Evolutionary conservation across 106 monocot genomes (phyloP).

Genomic region (Dendrobium nobile): DNA sequence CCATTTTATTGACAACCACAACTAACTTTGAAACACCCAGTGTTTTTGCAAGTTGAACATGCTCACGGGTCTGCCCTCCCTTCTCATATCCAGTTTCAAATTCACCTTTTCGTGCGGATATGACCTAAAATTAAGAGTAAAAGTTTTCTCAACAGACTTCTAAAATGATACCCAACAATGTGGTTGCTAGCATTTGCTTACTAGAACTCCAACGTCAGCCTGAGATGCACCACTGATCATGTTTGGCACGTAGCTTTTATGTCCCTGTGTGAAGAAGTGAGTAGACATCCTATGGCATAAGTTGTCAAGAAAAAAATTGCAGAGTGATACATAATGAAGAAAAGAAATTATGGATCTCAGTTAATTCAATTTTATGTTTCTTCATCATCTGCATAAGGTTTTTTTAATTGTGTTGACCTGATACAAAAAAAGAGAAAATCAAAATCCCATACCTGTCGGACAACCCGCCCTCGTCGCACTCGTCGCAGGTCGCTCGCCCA

Average conservation of each 20-base stretch:
- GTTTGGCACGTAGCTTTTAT: slow-evolving; percentile 98
- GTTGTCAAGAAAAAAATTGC: background rate
- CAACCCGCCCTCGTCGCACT: too few species aligned
- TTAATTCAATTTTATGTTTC: background rate
- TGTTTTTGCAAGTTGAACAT: slow-evolving; percentile 92
- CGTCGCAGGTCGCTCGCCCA: too few species aligned
- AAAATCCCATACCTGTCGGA: too few species aligned
- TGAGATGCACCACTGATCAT: slow-evolving; percentile 99
- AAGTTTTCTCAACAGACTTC: background rate
- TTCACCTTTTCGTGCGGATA: slow-evolving; percentile 97
- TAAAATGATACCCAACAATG: background rate
- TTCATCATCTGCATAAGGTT: background rate
- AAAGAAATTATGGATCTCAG: background rate
- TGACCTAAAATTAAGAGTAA: slow-evolving; percentile 45
- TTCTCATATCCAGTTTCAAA: slow-evolving; percentile 99
- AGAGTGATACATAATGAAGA: background rate
- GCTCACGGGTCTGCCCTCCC: slow-evolving; percentile 92
- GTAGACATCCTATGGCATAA: background rate
- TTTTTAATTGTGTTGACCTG: background rate
- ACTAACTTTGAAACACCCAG: slow-evolving; percentile 89
- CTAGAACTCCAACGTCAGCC: slow-evolving; percentile 94
- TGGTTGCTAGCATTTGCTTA: slow-evolving; percentile 22
- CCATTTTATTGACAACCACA: slow-evolving; percentile 97
- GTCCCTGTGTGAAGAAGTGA: slow-evolving; percentile 53
- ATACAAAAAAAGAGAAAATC: too few species aligned